phyloP scores from a whole-genome alignment of 176 grass and related monocot species.

The Juncus inflexus region DNA sequence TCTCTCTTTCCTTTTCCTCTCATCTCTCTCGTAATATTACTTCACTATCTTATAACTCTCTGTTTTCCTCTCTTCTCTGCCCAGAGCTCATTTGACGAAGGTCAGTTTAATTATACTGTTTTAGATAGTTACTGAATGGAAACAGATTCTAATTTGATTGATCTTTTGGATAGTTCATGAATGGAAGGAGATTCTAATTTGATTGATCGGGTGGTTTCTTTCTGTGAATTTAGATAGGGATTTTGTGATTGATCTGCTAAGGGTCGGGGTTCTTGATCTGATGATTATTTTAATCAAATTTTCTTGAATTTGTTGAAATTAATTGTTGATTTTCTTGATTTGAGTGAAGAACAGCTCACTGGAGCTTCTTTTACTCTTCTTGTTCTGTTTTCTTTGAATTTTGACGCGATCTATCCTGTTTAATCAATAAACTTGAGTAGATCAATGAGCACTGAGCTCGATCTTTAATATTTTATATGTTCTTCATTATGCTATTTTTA shows the following conservation, averaged over 20 bases:
- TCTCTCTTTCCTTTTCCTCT: slow-evolving; percentile 16
- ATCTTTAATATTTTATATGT: slow-evolving; percentile 13
- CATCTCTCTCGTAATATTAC: not conserved
- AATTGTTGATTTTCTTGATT: slow-evolving; percentile 10
- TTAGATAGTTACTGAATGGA: slow-evolving; percentile 1
- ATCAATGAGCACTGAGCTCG: slow-evolving; percentile 13
- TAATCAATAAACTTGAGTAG: not conserved
- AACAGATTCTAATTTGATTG: slow-evolving; percentile 6
- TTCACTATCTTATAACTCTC: not conserved
- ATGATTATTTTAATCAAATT: not conserved
- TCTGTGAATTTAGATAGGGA: not conserved
- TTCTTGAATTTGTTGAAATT: not conserved
- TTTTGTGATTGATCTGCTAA: not conserved
- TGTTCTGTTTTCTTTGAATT: slow-evolving; percentile 8
- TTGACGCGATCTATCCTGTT: slow-evolving; percentile 2
- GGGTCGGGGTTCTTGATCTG: not conserved
- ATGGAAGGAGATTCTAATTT: not conserved
- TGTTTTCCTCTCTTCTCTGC: slow-evolving; percentile 1
- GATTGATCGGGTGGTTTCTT: slow-evolving; percentile 8
- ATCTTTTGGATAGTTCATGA: slow-evolving; percentile 9
- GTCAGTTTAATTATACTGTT: not conserved
- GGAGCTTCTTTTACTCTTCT: slow-evolving; percentile 3
- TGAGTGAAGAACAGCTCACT: not conserved
- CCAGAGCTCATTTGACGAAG: not conserved
- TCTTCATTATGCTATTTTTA: not conserved